Evolutionary conservation across 495 filamentous ascomycete species (phyloP), one percentile per base, ranked within the genome.

Genomic region (Daldinia caldariorum): DNA sequence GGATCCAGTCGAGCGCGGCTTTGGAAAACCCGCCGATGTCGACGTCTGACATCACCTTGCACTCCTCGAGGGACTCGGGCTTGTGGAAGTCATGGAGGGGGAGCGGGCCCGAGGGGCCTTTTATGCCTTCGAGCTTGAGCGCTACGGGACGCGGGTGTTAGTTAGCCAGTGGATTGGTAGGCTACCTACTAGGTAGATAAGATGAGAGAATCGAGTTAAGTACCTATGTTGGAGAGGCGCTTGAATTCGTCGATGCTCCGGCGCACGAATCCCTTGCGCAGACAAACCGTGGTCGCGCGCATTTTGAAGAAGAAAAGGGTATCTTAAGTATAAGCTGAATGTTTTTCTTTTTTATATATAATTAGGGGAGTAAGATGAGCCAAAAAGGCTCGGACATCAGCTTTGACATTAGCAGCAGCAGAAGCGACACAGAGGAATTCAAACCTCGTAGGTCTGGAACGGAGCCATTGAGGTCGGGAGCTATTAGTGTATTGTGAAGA

Each of bases 11-110:
- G 56, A 99, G 83, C 50, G 84, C 77, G 16, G 89, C 88, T 22
- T 84, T 87, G 51, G 93, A 96, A 82, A 86, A 92, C 50, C 94
- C 95, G 66, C 94, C 95, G 7, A 97, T 90, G 71, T 94, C 91
- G 38, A 81, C 83, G 76, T 99, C 95, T 76, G 87, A 90, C 88
- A 98, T 93, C 58, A 89, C 83, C 75, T 94, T 97, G 84, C 91
- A 94, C 41, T 81, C 81, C 16, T 84, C 76, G 35, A 93, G 74
- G 12, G 87, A 84, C 10, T 85, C 80, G 43, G 88, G 84, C 61
- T 87, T 81, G 81, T 88, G 85, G 82, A 98, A 92, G 74, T 80
- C 74, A 72, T 89, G 82, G 51, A 93, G 83, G 45, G 84, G 79
- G 72, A 85, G 85, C 45, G 89, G 86, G 20, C 81, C 81, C 10